These are phyloP conservation scores for Ophiocordyceps australis DNA, from an alignment of 2,329 filamentous ascomycete genomes.

Conservation along the genomic window DNA sequence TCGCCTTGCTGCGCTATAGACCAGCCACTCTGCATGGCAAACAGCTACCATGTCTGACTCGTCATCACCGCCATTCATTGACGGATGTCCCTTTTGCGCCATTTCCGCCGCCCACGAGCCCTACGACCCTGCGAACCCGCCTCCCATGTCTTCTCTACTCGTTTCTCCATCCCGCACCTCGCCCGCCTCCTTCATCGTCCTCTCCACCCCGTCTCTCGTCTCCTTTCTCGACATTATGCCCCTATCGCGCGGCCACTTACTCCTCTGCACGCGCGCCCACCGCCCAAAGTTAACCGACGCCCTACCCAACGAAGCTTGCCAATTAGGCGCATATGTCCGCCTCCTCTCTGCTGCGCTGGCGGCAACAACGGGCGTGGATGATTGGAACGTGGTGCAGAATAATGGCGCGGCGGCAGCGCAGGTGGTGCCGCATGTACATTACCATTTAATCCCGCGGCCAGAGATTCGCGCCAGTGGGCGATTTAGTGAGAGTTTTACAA, in stretches of 20 bases:
- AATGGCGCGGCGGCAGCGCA: constrained; percentile 82
- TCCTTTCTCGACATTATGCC: constrained; percentile 93
- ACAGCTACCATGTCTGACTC: constrained; percentile 15
- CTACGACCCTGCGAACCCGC: constrained; percentile 17
- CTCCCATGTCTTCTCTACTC: constrained; percentile 19
- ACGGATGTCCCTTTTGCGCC: constrained; percentile 42
- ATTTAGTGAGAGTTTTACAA: constrained; percentile 52
- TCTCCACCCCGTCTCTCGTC: constrained; percentile 60
- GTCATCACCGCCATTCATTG: constrained; percentile 10
- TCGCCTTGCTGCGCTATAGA: too few species aligned
- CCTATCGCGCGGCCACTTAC: constrained; percentile 63
- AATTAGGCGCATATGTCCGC: constrained; percentile 51
- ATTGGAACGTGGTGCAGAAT: constrained; percentile 97
- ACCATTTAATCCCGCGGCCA: constrained; percentile 80
- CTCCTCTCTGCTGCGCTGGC: constrained; percentile 56
- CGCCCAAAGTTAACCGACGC: constrained; percentile 62
- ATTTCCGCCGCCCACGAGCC: constrained; percentile 32
- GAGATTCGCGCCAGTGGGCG: constrained; percentile 36
- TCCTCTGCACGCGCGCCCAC: constrained; percentile 65
- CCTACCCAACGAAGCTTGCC: constrained; percentile 39
- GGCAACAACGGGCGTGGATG: constrained; percentile 48
- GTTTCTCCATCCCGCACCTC: constrained; percentile 15
- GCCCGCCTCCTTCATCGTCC: constrained; percentile 43
- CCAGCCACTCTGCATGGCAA: neutral
- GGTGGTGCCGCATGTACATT: constrained; percentile 86